Percentiles rank a stretch among this genome's conserved stretches.
Conservation (phyloP, 805 yeast species). For the Kluyveromyces lactis region DNA sequence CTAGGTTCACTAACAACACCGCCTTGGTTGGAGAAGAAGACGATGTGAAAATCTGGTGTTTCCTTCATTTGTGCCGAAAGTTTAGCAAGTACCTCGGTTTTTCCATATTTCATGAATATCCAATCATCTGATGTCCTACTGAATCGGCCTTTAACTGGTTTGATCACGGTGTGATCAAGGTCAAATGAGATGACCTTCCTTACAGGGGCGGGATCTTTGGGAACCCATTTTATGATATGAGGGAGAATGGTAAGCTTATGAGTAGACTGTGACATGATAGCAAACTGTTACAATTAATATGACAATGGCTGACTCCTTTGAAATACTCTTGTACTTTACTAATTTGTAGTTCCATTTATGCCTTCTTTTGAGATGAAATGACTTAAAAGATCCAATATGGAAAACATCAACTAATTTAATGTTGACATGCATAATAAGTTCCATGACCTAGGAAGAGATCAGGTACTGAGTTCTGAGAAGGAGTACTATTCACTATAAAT, state of each 20-base stretch:
- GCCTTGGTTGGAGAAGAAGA: constrained; percentile 84
- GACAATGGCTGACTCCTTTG: not conserved
- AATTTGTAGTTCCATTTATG: not conserved
- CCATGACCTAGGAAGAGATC: too few relatives aligned
- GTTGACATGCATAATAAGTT: too few relatives aligned
- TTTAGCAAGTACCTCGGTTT: not conserved
- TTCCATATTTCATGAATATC: constrained; percentile 47
- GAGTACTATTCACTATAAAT: not conserved
- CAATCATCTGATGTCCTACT: constrained; percentile 62
- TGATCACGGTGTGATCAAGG: constrained; percentile 70
- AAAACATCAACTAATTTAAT: not conserved
- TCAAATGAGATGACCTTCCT: constrained; percentile 53
- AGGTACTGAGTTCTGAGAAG: too few relatives aligned
- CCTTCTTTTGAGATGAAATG: not conserved
- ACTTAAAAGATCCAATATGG: not conserved
- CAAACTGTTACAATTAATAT: not conserved
- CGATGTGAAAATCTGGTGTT: constrained; percentile 34
- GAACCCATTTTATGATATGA: constrained; percentile 37
- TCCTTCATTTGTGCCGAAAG: not conserved
- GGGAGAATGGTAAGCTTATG: constrained; percentile 34
- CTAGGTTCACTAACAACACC: constrained; percentile 31
- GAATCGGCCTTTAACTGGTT: constrained; percentile 40
- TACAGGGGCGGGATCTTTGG: constrained; percentile 14
- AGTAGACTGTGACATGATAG: constrained; percentile 8
- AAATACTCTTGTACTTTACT: too few relatives aligned